Conservation (phyloP, 139 green algal species). For the Chlorella vulgaris region DNA sequence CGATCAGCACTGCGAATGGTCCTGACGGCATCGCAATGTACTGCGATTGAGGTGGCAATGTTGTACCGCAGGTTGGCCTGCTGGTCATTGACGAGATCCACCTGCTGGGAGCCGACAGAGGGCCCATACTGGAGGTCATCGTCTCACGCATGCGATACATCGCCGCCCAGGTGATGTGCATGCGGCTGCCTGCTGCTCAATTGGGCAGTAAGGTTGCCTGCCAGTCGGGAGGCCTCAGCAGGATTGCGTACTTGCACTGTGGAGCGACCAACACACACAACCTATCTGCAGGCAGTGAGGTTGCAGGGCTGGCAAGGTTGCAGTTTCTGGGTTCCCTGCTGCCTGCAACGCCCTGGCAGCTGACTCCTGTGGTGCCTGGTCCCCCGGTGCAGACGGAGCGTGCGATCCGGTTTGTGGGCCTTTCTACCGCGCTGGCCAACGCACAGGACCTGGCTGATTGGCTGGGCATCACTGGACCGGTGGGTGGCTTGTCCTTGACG, state of each 20-base stretch:
- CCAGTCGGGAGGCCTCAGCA: too few species aligned
- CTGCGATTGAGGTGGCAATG: too few species aligned
- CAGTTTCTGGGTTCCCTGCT: not conserved
- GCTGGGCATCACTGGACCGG: constrained; percentile 79
- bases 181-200: too few species aligned
- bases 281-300: not conserved
- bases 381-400: constrained; percentile 61
- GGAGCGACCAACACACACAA: too few species aligned
- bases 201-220: too few species aligned
- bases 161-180: constrained; percentile 37
- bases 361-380: too few species aligned
- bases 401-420: constrained; percentile 89
- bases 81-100: constrained; percentile 99
- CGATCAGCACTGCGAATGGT: too few species aligned
- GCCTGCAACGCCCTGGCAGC: too few species aligned
- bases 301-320: not conserved
- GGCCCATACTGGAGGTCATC: constrained; percentile 96
- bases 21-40: too few species aligned
- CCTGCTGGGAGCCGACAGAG: constrained; percentile 92
- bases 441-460: constrained; percentile 94
- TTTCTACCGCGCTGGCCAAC: constrained; percentile 96
- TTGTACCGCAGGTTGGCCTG: constrained; percentile 80
- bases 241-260: too few species aligned
- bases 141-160: constrained; percentile 93
- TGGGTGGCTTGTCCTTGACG: constrained; percentile 7